These are phyloP conservation scores for Pelargonium fulgidum DNA, from an alignment of 441 rosid species.

Conservation along the genomic window DNA sequence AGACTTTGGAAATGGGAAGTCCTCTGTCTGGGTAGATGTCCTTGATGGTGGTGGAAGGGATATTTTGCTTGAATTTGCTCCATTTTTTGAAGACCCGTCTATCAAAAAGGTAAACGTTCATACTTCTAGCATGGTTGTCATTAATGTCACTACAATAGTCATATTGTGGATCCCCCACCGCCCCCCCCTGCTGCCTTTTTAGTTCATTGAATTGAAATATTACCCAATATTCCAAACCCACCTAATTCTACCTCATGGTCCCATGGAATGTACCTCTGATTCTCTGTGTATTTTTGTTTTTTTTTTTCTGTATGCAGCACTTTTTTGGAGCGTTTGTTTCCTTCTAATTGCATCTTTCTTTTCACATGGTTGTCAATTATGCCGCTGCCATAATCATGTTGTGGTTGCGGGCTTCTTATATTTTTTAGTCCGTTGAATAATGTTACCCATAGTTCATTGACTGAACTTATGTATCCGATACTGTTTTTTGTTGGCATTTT, in stretches of 20 bases:
- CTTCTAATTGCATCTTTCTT: no score
- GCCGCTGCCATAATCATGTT: no score
- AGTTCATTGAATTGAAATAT: no score
- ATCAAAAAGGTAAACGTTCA: constrained; percentile 56
- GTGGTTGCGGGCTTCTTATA: no score
- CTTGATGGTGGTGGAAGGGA: constrained; percentile 73
- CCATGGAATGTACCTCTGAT: neutral
- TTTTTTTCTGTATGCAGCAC: neutral
- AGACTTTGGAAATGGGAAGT: constrained; percentile 80
- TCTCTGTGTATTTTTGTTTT: no score
- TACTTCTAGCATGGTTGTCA: neutral
- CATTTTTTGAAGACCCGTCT: constrained; percentile 61
- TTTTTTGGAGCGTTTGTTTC: no score
- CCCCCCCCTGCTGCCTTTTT: no score
- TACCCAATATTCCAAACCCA: neutral
- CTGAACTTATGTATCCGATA: no score
- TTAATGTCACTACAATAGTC: neutral
- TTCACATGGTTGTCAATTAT: no score
- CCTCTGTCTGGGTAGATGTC: constrained; percentile 91
- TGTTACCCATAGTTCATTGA: no score
- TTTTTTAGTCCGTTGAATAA: no score
- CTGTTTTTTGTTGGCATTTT: neutral
- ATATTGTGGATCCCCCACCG: neutral
- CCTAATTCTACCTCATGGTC: neutral
- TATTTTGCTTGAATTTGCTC: constrained; percentile 59